A percentile compares a stretch with the other conserved stretches of the same genome.
phyloP scores from a whole-genome alignment of 345 rosid genomes.

The Microcos paniculata region DNA sequence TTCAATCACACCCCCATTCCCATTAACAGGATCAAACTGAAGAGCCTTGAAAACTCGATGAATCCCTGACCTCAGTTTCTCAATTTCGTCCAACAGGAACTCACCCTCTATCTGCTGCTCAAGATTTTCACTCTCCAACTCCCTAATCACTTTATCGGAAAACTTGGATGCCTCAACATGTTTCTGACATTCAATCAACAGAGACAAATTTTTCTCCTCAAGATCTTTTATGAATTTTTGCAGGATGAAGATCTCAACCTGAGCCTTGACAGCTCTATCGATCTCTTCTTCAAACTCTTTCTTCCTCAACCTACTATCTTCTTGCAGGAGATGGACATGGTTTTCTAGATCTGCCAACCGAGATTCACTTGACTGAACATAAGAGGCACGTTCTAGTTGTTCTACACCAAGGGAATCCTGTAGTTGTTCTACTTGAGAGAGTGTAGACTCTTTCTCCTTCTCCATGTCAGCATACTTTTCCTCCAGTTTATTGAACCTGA shows the following conservation, averaged over 20 bases:
- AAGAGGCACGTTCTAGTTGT: slow-evolving; percentile 54
- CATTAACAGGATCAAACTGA: slow-evolving; percentile 50
- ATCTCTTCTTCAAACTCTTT: slow-evolving; percentile 88
- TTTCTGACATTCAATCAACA: slow-evolving; percentile 72
- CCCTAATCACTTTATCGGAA: slow-evolving; percentile 66
- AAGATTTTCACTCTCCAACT: slow-evolving; percentile 78
- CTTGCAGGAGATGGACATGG: slow-evolving; percentile 60
- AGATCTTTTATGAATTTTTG: slow-evolving; percentile 70
- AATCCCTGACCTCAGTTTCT: slow-evolving; percentile 59
- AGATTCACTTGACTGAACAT: slow-evolving; percentile 57
- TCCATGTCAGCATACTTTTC: slow-evolving; percentile 60
- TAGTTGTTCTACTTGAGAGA: slow-evolving; percentile 64
- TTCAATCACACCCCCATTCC: slow-evolving; percentile 32
- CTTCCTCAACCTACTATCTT: slow-evolving; percentile 63
- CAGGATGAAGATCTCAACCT: slow-evolving; percentile 76
- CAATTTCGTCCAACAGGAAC: slow-evolving; percentile 63
- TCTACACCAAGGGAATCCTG: slow-evolving; percentile 55
- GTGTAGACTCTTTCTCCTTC: slow-evolving; percentile 59
- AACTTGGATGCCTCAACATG: slow-evolving; percentile 66
- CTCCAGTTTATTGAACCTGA: slow-evolving; percentile 61
- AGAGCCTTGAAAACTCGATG: slow-evolving; percentile 63
- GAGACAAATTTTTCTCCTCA: slow-evolving; percentile 64
- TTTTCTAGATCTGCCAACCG: slow-evolving; percentile 69
- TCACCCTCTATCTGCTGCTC: slow-evolving; percentile 76
- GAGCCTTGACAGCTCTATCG: slow-evolving; percentile 77